Base-by-base conservation (phyloP, 176 grass and related monocot genomes). In the Phoenix roebelenii region DNA sequence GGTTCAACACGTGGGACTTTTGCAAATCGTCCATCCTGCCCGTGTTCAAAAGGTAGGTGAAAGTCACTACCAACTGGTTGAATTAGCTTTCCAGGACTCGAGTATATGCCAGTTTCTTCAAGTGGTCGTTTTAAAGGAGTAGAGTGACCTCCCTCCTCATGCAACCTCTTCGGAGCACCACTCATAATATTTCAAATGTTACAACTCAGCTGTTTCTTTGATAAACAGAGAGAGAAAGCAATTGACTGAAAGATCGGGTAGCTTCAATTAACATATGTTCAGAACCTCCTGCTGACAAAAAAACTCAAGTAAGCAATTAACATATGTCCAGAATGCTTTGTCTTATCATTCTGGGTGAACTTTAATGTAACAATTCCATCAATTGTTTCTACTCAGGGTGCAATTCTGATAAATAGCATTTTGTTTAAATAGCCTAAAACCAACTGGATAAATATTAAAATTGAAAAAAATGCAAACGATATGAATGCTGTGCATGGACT, bases 1-100 rank as follows among this genome's bases (percentile, higher is more conserved):
- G 76, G 49, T 51, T 97, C 93, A 73, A 80, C 24, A 16, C 87
- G 87, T 66, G 64, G 87, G 49, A 69, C 50, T 84, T 97, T 97
- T 16, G 66, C 0, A 12, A 73, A 79, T 58, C 93, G 83, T 51
- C 81, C 87, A 75, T 91, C 84, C 25, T 48, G 68, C 0, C 39
- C 50, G 48, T 83, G 83, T 29, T 91, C 93, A 67, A 85, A 68
- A 24, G 77, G 66, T 50, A 64, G 71, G 66, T 90, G 83, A 77
- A 74, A 83, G 74, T 89, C 90, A 61, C 50, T 69, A 35, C 72
- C 61, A 55, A 68, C 55, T 19, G 68, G 57, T 63, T 79, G 92
- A 73, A 66, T 68, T 49, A 52, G 51, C 65, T 91, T 91, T 32
- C 84, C 73, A 61, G 89, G 23, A 44, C 79, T 78, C 0, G 74